Evolutionary conservation across 1,284 basidiomycete genomes (phyloP).

Genomic region (Pterulicium gracile): DNA sequence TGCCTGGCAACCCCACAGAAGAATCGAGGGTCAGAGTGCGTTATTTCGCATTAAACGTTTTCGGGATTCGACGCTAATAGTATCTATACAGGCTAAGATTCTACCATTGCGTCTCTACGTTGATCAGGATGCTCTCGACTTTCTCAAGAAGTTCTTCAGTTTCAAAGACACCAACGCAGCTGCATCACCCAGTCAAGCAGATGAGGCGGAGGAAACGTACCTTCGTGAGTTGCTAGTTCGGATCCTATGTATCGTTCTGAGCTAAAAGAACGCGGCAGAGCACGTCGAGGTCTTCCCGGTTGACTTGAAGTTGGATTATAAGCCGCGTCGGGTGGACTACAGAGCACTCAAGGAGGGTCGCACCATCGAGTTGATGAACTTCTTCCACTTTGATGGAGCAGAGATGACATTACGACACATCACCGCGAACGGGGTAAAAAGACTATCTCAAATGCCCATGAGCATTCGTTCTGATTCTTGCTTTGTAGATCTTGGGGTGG

Average conservation of each 20-base stretch:
- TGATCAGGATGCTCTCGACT: slow-evolving; percentile 97
- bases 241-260: slow-evolving; percentile 1
- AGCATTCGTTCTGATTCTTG: slow-evolving; percentile 5
- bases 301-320: slow-evolving; percentile 93
- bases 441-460: not conserved
- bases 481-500: slow-evolving; percentile 76
- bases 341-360: slow-evolving; percentile 82
- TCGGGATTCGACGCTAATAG: slow-evolving; percentile 1
- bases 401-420: slow-evolving; percentile 96
- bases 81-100: slow-evolving; percentile 62
- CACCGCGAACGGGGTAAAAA: slow-evolving; percentile 78
- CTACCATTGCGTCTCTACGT: slow-evolving; percentile 88
- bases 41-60: slow-evolving; percentile 5
- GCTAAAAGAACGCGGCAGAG: slow-evolving; percentile 33
- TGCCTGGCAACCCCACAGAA: slow-evolving; percentile 52
- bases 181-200: slow-evolving; percentile 21
- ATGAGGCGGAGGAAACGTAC: slow-evolving; percentile 47
- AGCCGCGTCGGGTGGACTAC: slow-evolving; percentile 95
- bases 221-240: slow-evolving; percentile 43
- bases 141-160: slow-evolving; percentile 92
- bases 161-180: slow-evolving; percentile 62
- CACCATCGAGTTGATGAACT: slow-evolving; percentile 98
- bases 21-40: slow-evolving; percentile 78
- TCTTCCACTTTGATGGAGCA: slow-evolving; percentile 98
- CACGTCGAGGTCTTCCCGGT: slow-evolving; percentile 86